A percentile compares a stretch with the other conserved stretches of the same genome.
Evolutionary conservation across 768 basidiomycete genomes (phyloP).

Genomic region (Myochromella boudieri): DNA sequence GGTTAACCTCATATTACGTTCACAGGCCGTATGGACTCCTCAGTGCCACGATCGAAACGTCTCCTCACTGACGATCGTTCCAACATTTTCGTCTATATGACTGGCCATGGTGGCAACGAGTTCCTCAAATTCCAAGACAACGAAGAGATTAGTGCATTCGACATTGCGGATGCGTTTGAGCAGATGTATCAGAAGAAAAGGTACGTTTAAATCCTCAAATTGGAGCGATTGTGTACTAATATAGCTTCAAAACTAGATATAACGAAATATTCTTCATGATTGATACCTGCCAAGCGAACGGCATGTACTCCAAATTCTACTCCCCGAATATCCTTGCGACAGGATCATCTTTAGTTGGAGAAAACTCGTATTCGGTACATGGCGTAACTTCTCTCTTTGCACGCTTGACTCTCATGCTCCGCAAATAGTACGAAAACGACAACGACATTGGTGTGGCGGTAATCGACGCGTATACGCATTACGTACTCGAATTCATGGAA

Average conservation of each 20-base stretch:
- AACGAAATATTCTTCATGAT: constrained; percentile 98
- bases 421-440: constrained; percentile 82
- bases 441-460: constrained; percentile 93
- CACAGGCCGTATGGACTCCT: constrained; percentile 78
- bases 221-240: too few relatives aligned
- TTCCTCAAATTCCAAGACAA: constrained; percentile 99
- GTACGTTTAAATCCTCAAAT: constrained; percentile 38
- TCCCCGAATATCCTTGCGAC: constrained; percentile 92
- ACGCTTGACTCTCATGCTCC: not conserved
- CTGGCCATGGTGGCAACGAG: constrained; percentile 96
- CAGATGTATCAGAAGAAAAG: constrained; percentile 98
- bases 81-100: constrained; percentile 97
- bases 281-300: constrained; percentile 97
- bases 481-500: constrained; percentile 89
- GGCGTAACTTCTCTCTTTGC: not conserved
- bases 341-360: constrained; percentile 78
- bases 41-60: constrained; percentile 89
- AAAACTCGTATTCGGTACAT: constrained; percentile 92
- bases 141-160: constrained; percentile 95
- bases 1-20: not conserved
- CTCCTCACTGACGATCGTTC: constrained; percentile 87
- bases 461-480: constrained; percentile 94
- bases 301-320: constrained; percentile 91
- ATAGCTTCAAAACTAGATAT: constrained; percentile 51
- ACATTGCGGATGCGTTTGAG: constrained; percentile 97